Percentiles rank a stretch among this genome's conserved stretches.
Evolutionary conservation across 1,139 yeast species (phyloP).

Genomic region (Blastobotrys persicus): DNA sequence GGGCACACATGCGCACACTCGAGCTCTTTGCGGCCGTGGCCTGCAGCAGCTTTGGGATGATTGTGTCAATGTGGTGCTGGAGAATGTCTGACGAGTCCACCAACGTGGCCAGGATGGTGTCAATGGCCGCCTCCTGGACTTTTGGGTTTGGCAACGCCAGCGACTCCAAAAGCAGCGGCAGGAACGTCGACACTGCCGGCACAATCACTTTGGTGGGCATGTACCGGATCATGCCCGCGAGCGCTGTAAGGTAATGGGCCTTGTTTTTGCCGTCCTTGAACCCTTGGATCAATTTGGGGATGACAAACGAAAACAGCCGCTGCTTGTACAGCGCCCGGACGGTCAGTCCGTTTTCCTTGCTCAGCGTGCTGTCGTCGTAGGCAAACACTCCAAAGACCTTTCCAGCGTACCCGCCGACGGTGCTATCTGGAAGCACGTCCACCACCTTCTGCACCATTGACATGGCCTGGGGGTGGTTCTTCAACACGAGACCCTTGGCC

Average conservation of each 20-base stretch:
- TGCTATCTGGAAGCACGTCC: slow-evolving; percentile 37
- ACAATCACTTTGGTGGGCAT: slow-evolving; percentile 60
- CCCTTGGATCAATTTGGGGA: slow-evolving; percentile 35
- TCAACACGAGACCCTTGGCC: slow-evolving; percentile 64
- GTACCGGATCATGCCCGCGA: slow-evolving; percentile 65
- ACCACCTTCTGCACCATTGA: slow-evolving; percentile 41
- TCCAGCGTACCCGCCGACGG: slow-evolving; percentile 43
- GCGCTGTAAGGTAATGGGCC: slow-evolving; percentile 57
- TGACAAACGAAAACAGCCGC: slow-evolving; percentile 55
- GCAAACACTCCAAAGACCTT: slow-evolving; percentile 62
- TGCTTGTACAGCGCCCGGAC: slow-evolving; percentile 74
- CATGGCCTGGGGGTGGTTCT: slow-evolving; percentile 49
- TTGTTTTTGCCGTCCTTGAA: slow-evolving; percentile 22
- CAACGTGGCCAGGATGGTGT: slow-evolving; percentile 46
- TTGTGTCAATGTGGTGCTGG: slow-evolving; percentile 51
- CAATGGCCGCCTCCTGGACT: slow-evolving; percentile 58
- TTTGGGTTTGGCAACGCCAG: slow-evolving; percentile 49
- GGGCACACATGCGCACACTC: slow-evolving; percentile 52
- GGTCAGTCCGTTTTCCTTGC: slow-evolving; percentile 55
- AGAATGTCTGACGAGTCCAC: slow-evolving; percentile 52
- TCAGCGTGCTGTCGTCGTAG: slow-evolving; percentile 60
- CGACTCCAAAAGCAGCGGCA: slow-evolving; percentile 72
- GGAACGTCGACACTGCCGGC: slow-evolving; percentile 58
- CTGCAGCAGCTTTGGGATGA: slow-evolving; percentile 55
- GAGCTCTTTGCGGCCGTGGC: slow-evolving; percentile 30